Evolutionary conservation across 495 filamentous ascomycete species (phyloP), one percentile per base, ranked within the genome.

Genomic region (Glutinoglossum americanum): DNA sequence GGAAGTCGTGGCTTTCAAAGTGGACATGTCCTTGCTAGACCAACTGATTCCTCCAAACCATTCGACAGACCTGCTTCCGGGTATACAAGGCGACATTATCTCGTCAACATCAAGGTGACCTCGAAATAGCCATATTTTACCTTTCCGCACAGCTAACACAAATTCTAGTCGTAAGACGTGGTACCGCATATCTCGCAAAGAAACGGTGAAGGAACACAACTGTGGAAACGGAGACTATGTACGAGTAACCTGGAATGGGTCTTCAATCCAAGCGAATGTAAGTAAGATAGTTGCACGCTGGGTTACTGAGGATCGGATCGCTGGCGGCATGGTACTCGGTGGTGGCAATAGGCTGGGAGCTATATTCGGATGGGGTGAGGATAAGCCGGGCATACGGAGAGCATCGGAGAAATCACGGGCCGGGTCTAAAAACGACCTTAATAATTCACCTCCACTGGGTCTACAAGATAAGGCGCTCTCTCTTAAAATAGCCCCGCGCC

Each of bases 171-270:
- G 79, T 47, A 81, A 78, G 62, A 72, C 71, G 5, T 82, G 79
- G 79, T 82, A 82, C 60, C 76, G 79, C 26, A 64, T 81, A 6
- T 79, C 79, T 17, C 71, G 78, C 9, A 71, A 69, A 54, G 77
- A 76, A 11, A 77, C 77, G 0, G 74, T 74, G 60, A 67, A 76
- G 25, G 76, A 75, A 54, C 72, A 79, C 58, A 71, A 79, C 54
- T 70, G 63, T 8, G 77, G 71, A 17, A 75, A 77, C 53, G 76
- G 78, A 13, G 74, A 75, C 55, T 82, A 81, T 61, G 67, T 75
- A 41, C 70, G 73, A 3, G 71, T 80, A 17, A 68, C 68, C 17
- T 82, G 79, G 79, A 58, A 64, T 23, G 67, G 72, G 7, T 80
- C 78, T 1, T 67, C 71, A 21, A 62, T 79, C 13, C 75, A 74